phyloP scores from a whole-genome alignment of 2,329 filamentous ascomycete genomes.

The Trichoderma afroharzianum region DNA sequence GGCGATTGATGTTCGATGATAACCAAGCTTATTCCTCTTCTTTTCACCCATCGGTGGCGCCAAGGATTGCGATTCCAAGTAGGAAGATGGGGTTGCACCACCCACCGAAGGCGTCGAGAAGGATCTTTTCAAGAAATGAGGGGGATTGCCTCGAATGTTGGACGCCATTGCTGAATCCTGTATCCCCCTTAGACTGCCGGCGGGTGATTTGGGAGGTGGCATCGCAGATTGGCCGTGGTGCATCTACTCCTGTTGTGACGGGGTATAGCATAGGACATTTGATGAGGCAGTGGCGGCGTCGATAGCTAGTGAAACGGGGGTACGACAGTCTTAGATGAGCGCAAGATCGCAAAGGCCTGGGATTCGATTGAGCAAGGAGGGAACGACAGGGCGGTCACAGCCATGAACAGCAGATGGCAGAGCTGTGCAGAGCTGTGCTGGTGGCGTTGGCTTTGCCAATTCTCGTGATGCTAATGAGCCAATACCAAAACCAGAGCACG shows the following conservation, averaged over 20 bases:
- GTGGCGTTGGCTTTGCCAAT: slow-evolving; percentile 11
- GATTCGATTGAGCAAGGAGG: slow-evolving; percentile 31
- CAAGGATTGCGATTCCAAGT: slow-evolving; percentile 18
- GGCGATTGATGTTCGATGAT: slow-evolving; percentile 90
- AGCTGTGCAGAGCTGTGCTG: background rate
- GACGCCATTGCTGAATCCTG: slow-evolving; percentile 33
- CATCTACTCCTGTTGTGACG: slow-evolving; percentile 40
- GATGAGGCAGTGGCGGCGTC: slow-evolving; percentile 42
- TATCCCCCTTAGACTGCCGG: slow-evolving; percentile 32
- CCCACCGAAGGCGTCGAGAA: slow-evolving; percentile 39
- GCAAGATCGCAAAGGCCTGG: slow-evolving; percentile 31
- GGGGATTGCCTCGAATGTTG: slow-evolving; percentile 34
- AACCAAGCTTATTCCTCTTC: slow-evolving; percentile 85
- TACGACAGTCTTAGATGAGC: slow-evolving; percentile 20
- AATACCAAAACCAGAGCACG: background rate
- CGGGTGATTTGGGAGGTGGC: slow-evolving; percentile 26
- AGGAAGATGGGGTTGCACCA: slow-evolving; percentile 8
- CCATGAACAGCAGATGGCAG: slow-evolving; percentile 30
- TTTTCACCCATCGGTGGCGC: slow-evolving; percentile 45
- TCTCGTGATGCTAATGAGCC: background rate
- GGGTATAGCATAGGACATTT: slow-evolving; percentile 42
- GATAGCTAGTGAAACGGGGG: background rate
- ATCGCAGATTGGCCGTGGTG: slow-evolving; percentile 37
- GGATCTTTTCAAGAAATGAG: slow-evolving; percentile 44
- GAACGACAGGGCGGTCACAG: slow-evolving; percentile 28